Evolutionary conservation across 495 filamentous ascomycete genomes (phyloP).

Genomic region (Annulohypoxylon nitens): DNA sequence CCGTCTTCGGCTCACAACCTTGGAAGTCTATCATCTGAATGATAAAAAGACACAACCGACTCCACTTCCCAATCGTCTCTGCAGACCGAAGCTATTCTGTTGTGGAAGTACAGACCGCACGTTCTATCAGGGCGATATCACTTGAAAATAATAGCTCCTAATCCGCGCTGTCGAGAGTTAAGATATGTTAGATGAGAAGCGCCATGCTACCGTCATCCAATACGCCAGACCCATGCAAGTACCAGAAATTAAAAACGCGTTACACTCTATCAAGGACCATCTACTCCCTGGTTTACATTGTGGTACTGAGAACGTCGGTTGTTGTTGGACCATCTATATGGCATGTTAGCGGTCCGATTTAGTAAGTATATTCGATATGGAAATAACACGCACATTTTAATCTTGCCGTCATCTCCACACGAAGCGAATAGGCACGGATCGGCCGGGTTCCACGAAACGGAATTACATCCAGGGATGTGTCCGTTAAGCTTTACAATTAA

Average conservation of each 20-base stretch:
- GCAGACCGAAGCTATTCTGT: conserved; percentile 27
- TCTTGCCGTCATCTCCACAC: conserved; percentile 86
- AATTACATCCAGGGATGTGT: conserved; percentile 83
- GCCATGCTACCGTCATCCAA: conserved; percentile 42
- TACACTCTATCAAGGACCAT: conserved; percentile 20
- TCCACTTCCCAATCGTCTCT: conserved; percentile 16
- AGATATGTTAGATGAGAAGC: conserved; percentile 27
- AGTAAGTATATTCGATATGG: background rate
- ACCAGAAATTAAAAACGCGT: conserved; percentile 32
- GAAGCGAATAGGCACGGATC: conserved; percentile 90
- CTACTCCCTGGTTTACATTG: conserved; percentile 27
- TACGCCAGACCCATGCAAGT: conserved; percentile 50
- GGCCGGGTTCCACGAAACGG: conserved; percentile 90
- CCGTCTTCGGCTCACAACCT: conserved; percentile 21
- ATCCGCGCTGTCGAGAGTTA: conserved; percentile 9
- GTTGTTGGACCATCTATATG: conserved; percentile 52
- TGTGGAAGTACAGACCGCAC: conserved; percentile 31
- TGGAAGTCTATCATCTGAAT: conserved; percentile 32
- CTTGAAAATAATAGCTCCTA: conserved; percentile 3
- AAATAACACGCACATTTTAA: conserved; percentile 79
- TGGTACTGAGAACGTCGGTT: conserved; percentile 31
- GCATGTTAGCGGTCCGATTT: conserved; percentile 22
- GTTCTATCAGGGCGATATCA: conserved; percentile 8
- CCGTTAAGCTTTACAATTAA: conserved; percentile 81
- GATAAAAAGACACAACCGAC: conserved; percentile 22